Evolutionary conservation across 2,329 filamentous ascomycete genomes (phyloP).

Genomic region (Colletotrichum sp.): DNA sequence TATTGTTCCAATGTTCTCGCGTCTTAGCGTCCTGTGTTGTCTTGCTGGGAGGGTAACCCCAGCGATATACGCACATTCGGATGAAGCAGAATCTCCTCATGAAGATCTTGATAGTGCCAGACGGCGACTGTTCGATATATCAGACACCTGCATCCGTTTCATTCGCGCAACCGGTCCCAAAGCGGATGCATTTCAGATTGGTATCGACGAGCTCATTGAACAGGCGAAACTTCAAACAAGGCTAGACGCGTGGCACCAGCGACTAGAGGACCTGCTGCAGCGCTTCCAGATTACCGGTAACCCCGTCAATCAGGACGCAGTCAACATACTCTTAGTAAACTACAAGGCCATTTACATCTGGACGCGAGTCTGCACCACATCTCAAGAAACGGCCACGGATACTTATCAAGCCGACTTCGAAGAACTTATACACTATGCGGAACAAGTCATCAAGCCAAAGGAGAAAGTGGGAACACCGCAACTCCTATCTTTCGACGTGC

Average conservation of each 20-base stretch:
- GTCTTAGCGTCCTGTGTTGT: neutral
- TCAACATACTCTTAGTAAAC: neutral
- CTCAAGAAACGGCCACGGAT: neutral
- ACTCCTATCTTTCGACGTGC: neutral
- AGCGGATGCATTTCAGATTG: neutral
- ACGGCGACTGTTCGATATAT: neutral
- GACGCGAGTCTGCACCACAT: neutral
- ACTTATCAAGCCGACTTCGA: neutral
- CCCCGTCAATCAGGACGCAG: neutral
- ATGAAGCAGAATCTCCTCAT: neutral
- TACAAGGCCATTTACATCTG: neutral
- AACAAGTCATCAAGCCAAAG: neutral
- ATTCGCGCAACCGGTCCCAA: neutral
- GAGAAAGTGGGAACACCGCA: neutral
- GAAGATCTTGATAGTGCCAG: neutral
- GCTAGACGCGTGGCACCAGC: neutral
- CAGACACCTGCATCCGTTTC: neutral
- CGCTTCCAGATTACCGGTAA: accelerated
- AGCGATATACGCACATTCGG: neutral
- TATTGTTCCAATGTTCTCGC: neutral
- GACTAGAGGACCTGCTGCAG: neutral
- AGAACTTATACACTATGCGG: neutral
- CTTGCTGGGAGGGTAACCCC: neutral
- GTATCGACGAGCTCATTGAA: accelerated
- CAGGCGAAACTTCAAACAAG: neutral